Evolutionary conservation across 2,329 filamentous ascomycete genomes (phyloP).

Genomic region (Bipolaris bicolor): DNA sequence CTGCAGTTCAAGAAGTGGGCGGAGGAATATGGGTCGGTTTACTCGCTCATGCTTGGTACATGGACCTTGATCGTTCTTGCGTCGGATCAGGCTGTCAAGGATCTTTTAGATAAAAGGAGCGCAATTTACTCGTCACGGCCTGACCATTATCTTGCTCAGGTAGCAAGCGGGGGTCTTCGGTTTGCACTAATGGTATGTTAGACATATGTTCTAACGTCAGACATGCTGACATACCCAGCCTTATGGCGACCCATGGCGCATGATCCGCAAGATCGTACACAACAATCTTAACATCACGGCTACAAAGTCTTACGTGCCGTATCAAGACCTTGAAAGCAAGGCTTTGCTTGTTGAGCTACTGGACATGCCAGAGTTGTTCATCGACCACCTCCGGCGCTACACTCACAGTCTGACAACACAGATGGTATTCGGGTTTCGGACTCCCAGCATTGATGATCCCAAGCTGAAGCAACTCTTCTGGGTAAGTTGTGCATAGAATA

Average conservation of each 20-base stretch:
- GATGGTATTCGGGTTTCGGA: slow-evolving; percentile 57
- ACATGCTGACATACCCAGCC: slow-evolving; percentile 10
- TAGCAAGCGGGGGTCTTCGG: slow-evolving; percentile 16
- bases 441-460: slow-evolving; percentile 22
- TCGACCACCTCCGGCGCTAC: slow-evolving; percentile 56
- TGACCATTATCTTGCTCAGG: slow-evolving; percentile 29
- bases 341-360: slow-evolving; percentile 60
- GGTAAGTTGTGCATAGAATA: not conserved
- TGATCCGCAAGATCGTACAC: slow-evolving; percentile 31
- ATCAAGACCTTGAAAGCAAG: slow-evolving; percentile 63
- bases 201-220: too few relatives aligned
- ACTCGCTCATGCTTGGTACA: slow-evolving; percentile 59
- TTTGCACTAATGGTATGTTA: slow-evolving; percentile 24
- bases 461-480: slow-evolving; percentile 25
- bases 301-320: slow-evolving; percentile 50
- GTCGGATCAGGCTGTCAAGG: slow-evolving; percentile 55
- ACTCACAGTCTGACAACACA: slow-evolving; percentile 57
- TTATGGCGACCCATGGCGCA: slow-evolving; percentile 24
- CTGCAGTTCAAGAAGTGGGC: slow-evolving; percentile 61
- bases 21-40: slow-evolving; percentile 58
- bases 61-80: slow-evolving; percentile 57
- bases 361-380: slow-evolving; percentile 51
- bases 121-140: slow-evolving; percentile 58
- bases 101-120: slow-evolving; percentile 59
- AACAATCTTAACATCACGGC: slow-evolving; percentile 28